Evolutionary conservation across 2,329 filamentous ascomycete genomes (phyloP).

Genomic region (Raffaelea arxii): DNA sequence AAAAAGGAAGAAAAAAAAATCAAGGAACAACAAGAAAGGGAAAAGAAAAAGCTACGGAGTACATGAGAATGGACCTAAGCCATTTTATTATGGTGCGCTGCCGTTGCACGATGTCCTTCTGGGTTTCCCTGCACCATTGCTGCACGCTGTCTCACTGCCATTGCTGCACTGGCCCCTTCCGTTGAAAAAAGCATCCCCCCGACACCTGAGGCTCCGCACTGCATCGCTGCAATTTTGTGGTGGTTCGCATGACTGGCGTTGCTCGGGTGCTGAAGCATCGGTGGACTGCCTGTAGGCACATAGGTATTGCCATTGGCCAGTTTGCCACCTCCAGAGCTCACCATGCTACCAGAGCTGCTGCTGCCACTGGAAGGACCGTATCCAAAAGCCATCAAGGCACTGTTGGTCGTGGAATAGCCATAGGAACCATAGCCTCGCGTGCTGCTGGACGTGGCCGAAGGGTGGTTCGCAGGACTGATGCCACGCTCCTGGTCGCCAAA

Average conservation of each 20-base stretch:
- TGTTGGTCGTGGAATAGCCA: neutral
- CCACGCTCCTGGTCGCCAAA: neutral
- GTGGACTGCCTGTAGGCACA: conserved; percentile 15
- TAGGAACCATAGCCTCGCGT: neutral
- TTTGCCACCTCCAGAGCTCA: neutral
- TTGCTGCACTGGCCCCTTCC: neutral
- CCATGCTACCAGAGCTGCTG: conserved; percentile 15
- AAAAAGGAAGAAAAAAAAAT: neutral
- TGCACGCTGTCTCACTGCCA: neutral
- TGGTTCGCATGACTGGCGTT: too few species aligned
- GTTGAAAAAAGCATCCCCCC: neutral
- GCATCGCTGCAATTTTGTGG: neutral
- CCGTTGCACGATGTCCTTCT: neutral
- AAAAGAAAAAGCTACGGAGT: neutral
- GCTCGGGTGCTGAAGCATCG: too few species aligned
- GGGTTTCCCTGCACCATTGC: neutral
- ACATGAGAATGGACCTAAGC: neutral
- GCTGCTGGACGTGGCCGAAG: neutral
- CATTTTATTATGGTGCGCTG: neutral
- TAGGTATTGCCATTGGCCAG: conserved; percentile 23
- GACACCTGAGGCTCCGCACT: neutral
- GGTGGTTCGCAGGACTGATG: too few species aligned
- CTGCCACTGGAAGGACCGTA: conserved; percentile 25
- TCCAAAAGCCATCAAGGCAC: too few species aligned
- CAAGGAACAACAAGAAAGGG: neutral